Evolutionary conservation across 352 stramenopile genomes (phyloP).

Genomic region (Pythium monospermum): DNA sequence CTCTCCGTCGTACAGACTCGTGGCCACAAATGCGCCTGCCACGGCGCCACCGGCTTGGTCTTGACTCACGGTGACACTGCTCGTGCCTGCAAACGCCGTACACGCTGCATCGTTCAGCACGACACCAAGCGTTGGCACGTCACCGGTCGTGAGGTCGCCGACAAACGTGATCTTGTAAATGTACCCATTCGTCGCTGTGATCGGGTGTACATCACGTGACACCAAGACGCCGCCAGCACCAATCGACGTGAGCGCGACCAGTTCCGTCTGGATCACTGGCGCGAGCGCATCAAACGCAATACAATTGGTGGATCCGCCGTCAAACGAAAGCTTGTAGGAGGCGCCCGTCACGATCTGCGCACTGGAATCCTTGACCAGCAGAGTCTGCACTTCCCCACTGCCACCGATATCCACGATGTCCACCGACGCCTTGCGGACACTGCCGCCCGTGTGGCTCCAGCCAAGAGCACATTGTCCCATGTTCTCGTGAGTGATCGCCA

Average conservation of each 20-base stretch:
- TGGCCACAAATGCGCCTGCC: constrained; percentile 38
- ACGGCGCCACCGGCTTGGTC: constrained; percentile 23
- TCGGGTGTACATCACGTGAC: constrained; percentile 32
- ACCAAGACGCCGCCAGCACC: constrained; percentile 40
- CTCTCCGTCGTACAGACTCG: constrained; percentile 51
- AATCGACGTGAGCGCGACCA: constrained; percentile 33
- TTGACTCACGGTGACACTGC: constrained; percentile 23
- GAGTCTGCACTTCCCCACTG: constrained; percentile 51
- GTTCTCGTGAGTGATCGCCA: constrained; percentile 34
- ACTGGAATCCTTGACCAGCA: constrained; percentile 33
- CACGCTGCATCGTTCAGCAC: constrained; percentile 20
- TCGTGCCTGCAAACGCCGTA: constrained; percentile 19
- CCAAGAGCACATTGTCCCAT: constrained; percentile 16
- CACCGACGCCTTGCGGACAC: constrained; percentile 37
- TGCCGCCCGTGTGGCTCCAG: constrained; percentile 33
- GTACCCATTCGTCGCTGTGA: constrained; percentile 41
- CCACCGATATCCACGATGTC: constrained; percentile 46
- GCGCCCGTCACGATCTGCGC: constrained; percentile 13
- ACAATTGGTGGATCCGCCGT: constrained; percentile 31
- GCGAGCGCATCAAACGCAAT: constrained; percentile 29
- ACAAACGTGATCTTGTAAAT: constrained; percentile 71
- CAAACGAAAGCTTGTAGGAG: constrained; percentile 53
- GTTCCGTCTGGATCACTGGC: constrained; percentile 18
- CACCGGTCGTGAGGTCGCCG: constrained; percentile 45
- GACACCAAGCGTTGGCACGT: constrained; percentile 31